Base-by-base conservation (phyloP, 2,329 filamentous ascomycete species). In the Fusarium armeniacum region DNA sequence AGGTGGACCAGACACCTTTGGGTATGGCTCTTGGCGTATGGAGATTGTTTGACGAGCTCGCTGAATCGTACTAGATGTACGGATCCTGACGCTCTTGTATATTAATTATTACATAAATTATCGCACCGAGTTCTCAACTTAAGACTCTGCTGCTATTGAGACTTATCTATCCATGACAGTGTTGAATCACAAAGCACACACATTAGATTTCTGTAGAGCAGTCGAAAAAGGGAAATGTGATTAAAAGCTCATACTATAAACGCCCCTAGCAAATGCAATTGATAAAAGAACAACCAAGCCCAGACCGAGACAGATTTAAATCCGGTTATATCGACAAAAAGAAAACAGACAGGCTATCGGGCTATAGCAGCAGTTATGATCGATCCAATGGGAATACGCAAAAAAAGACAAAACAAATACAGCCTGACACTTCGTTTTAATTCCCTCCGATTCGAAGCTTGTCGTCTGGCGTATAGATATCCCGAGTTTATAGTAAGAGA, bases 211-310 rank as follows among this genome's bases (percentile, higher is more conserved):
- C 22, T 26, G 33, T 7, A 24, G 18, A 18, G 28, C 9, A 46
- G 10, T 28, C 26, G n/a, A 40, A 15, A 56, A 55, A 74, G 57
- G 45, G 58, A 64, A 70, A 65, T 71, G 61, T 74, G 58, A 75
- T 75, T 75, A 70, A 74, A 74, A 75, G 65, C 47, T 75, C 73
- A 72, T 75, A 75, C 64, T 73, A 72, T 52, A 41, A 74, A 75
- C 73, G 73, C 73, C 73, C 70, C 72, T 62, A 71, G 72, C 60
- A 70, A 53, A 75, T 75, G 73, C 73, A 69, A 57, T 49, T 47
- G 66, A 50, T 45, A 74, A 64, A 74, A 56, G 60, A 75, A 51
- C 46, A 55, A 60, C 58, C 58, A 53, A 50, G 56, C 73, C 73
- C 65, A 51, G 65, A 71, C 58, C 45, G 61, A 50, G 69, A 61